Base-by-base conservation (phyloP, 2,329 filamentous ascomycete genomes). In the Fusarium fracticaudum region DNA sequence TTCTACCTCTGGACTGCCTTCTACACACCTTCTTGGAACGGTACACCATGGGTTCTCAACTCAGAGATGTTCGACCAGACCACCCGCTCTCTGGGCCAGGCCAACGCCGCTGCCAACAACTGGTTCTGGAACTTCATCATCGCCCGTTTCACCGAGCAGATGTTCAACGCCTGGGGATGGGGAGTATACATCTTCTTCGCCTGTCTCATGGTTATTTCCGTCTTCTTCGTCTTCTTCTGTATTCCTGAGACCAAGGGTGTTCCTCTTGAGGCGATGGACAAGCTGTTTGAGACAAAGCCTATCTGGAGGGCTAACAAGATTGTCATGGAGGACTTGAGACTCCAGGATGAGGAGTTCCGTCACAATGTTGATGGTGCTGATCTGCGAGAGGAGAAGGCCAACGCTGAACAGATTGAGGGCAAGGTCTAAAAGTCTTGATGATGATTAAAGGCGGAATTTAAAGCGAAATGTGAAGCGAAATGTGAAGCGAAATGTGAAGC, bases 101-200 rank as follows among this genome's bases (percentile, higher is more conserved):
- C 93, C 15, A 92, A 87, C 43, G 93, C 93, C 1, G 89, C 92
- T 0, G 90, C 90, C 6, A 92, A 89, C 82, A 93, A 94, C 81
- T 94, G 92, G 92, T 87, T 92, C 77, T 92, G 85, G 85, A 93
- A 93, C 81, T 93, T 93, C 80, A 86, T 93, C 78, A 88, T 93
- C 73, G 87, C 87, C 1, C 86, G 91, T 17, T 93, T 92, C 84
- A 93, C 90, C 0, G 90, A 88, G 33, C 88, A 91, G 73, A 92
- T 92, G 89, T 88, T 91, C 73, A 78, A 84, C 29, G 81, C 84
- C 14, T 87, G 89, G 85, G 83, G 84, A n/a, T 92, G 88, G 74
- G 91, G 90, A 31, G 90, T 92, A 0, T 93, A 91, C 81, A 89
- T 92, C 76, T 92, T 93, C 85, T 93, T 93, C 73, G 91, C 90